These are phyloP conservation scores for Anthoceros angustus DNA, from an alignment of 225 moss, liverwort and hornwort genomes.

Conservation along the genomic window DNA sequence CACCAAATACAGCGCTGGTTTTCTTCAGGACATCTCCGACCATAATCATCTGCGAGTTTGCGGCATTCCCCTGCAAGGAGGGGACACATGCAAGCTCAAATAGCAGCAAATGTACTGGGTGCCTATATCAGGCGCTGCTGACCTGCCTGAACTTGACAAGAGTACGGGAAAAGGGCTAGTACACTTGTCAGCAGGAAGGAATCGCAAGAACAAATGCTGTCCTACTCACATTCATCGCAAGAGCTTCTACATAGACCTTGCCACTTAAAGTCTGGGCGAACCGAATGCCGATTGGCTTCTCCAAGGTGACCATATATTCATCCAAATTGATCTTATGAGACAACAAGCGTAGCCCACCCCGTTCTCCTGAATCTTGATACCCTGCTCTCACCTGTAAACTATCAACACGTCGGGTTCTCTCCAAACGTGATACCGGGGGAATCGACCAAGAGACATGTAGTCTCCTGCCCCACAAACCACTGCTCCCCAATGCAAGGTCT, in stretches of 20 bases:
- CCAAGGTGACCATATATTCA: constrained; percentile 75
- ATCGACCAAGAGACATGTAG: neutral
- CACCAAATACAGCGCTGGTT: constrained; percentile 64
- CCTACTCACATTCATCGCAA: constrained; percentile 43
- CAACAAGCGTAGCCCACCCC: neutral
- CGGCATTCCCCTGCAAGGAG: constrained; percentile 57
- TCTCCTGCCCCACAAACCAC: neutral
- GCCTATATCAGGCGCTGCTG: too few relatives aligned
- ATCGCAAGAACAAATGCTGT: neutral
- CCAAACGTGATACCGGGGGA: neutral
- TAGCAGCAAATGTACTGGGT: neutral
- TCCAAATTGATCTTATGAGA: constrained; percentile 39
- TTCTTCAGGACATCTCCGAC: constrained; percentile 85
- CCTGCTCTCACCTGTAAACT: neutral
- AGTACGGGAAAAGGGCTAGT: too few relatives aligned
- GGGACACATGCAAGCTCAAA: neutral
- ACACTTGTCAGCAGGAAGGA: too few relatives aligned
- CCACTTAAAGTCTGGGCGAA: constrained; percentile 69
- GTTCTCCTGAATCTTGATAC: neutral
- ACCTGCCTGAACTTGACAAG: too few relatives aligned
- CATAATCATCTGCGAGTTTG: constrained; percentile 54
- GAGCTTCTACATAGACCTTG: constrained; percentile 65
- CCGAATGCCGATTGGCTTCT: constrained; percentile 67
- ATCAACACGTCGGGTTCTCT: neutral
- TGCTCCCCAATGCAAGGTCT: neutral